phyloP scores from a whole-genome alignment of 1,139 yeast species.

The Debaryomyces subglobosus region DNA sequence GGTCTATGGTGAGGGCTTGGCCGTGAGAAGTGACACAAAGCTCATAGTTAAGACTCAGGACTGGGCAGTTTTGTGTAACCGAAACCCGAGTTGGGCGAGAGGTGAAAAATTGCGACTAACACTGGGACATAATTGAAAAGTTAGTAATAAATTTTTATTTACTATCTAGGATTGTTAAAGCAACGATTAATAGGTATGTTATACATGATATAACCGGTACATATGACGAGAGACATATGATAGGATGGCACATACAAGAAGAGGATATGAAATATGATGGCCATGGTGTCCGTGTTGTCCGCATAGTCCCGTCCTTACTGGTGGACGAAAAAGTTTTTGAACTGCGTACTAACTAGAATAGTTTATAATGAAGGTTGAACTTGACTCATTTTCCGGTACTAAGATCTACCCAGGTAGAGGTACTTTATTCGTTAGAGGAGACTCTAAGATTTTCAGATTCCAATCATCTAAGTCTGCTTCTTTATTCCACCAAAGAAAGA shows the following conservation, averaged over 20 bases:
- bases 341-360: constrained; percentile 4
- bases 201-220: neutral
- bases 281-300: neutral
- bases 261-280: neutral
- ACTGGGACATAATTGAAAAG: constrained; percentile 4
- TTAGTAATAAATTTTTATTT: constrained; percentile 9
- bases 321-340: neutral
- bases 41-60: constrained; percentile 7
- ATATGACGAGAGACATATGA: neutral
- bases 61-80: constrained; percentile 11
- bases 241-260: neutral
- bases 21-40: neutral
- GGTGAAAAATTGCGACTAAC: constrained; percentile 13
- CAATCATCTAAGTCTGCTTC: constrained; percentile 97
- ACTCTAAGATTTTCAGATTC: constrained; percentile 99
- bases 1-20: neutral
- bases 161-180: constrained; percentile 8
- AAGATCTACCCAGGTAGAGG: constrained; percentile 99
- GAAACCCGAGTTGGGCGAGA: neutral
- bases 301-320: neutral
- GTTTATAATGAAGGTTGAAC: constrained; percentile 92
- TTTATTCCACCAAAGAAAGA: constrained; percentile 99
- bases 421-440: constrained; percentile 98
- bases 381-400: constrained; percentile 98
- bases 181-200: constrained; percentile 11